Evolutionary conservation across 2,329 filamentous ascomycete genomes (phyloP).

Genomic region (Didymellaceae sp.): DNA sequence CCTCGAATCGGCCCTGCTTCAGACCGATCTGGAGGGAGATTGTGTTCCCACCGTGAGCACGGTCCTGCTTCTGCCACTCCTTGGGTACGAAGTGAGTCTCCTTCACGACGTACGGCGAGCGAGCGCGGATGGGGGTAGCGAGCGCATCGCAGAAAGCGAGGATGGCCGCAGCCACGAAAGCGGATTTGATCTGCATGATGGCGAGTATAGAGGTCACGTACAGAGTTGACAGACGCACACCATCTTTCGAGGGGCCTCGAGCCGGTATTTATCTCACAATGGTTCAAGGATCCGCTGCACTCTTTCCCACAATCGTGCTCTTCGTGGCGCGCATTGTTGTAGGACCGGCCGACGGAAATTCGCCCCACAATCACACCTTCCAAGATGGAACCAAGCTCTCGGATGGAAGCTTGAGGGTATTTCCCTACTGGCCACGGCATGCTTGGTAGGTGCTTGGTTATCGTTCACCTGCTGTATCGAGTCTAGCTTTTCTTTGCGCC

Average conservation of each 20-base stretch:
- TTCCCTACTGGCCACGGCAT: slow-evolving; percentile 13
- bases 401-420: slow-evolving; percentile 16
- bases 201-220: slow-evolving; percentile 7
- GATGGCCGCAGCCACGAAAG: slow-evolving; percentile 36
- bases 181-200: slow-evolving; percentile 32
- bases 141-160: slow-evolving; percentile 38
- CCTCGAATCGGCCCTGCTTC: slow-evolving; percentile 63
- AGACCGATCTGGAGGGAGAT: slow-evolving; percentile 65
- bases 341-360: slow-evolving; percentile 4
- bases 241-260: background rate
- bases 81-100: slow-evolving; percentile 61
- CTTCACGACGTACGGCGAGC: slow-evolving; percentile 60
- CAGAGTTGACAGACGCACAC: slow-evolving; percentile 14
- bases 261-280: slow-evolving; percentile 13
- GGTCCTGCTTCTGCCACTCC: slow-evolving; percentile 57
- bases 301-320: background rate
- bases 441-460: slow-evolving; percentile 27
- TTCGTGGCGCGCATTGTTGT: slow-evolving; percentile 3
- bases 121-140: slow-evolving; percentile 47
- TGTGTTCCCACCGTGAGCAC: slow-evolving; percentile 56
- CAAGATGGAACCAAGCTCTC: slow-evolving; percentile 19
- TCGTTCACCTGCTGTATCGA: slow-evolving; percentile 8
- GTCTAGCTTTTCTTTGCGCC: background rate
- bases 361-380: slow-evolving; percentile 17
- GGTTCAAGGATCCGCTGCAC: background rate